A percentile compares a stretch with the other conserved stretches of the same genome.
Evolutionary conservation across 2,329 filamentous ascomycete species (phyloP).

Genomic region (Fusarium stilboides): DNA sequence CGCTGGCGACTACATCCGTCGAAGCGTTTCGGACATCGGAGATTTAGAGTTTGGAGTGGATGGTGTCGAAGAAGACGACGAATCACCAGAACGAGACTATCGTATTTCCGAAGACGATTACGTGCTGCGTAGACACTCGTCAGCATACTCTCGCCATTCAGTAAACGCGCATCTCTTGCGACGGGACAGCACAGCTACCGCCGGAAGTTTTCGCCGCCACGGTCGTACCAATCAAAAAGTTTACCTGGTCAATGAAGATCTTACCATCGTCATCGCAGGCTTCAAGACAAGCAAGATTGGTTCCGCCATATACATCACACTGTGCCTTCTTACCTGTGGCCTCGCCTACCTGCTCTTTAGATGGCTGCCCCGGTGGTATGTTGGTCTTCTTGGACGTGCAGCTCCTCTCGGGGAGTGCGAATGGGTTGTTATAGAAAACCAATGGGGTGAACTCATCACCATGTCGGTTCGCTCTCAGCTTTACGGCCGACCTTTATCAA

Average conservation of each 20-base stretch:
- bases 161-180: constrained; percentile 77
- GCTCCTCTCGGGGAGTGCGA: constrained; percentile 80
- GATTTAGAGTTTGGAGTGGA: constrained; percentile 59
- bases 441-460: constrained; percentile 94
- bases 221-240: constrained; percentile 87
- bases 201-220: constrained; percentile 73
- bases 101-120: constrained; percentile 62
- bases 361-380: constrained; percentile 91
- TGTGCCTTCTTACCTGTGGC: constrained; percentile 82
- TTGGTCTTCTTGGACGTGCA: constrained; percentile 79
- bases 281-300: constrained; percentile 85
- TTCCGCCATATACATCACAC: constrained; percentile 75
- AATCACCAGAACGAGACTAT: constrained; percentile 59
- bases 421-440: constrained; percentile 97
- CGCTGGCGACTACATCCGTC: constrained; percentile 48
- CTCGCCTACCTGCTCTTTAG: constrained; percentile 87
- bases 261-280: constrained; percentile 93
- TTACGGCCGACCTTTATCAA: constrained; percentile 71
- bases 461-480: constrained; percentile 72
- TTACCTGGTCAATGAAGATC: constrained; percentile 92
- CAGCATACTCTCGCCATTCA: constrained; percentile 70
- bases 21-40: constrained; percentile 57
- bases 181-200: constrained; percentile 78
- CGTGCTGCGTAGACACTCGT: constrained; percentile 73
- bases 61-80: constrained; percentile 59